Percentiles rank a stretch among this genome's conserved stretches.
Conservation (phyloP, 2,329 filamentous ascomycete species). For the Hymenoscyphus occultus region DNA sequence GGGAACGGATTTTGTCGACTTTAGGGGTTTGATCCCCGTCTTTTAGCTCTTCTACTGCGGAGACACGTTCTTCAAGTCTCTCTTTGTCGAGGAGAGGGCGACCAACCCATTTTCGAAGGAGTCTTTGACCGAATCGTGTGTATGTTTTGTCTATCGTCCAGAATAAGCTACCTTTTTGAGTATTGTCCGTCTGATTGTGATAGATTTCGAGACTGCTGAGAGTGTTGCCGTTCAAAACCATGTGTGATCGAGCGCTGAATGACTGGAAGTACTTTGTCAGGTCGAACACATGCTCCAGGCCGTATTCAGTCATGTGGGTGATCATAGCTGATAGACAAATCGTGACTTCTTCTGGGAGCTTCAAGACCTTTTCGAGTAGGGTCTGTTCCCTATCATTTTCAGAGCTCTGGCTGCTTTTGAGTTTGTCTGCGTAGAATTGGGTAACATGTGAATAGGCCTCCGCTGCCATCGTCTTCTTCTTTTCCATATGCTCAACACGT, state of each 20-base stretch:
- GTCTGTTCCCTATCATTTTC: conserved; percentile 56
- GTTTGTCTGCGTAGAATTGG: conserved; percentile 85
- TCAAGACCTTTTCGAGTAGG: conserved; percentile 81
- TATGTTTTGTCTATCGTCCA: conserved; percentile 93
- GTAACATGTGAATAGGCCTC: conserved; percentile 87
- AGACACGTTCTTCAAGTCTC: conserved; percentile 72
- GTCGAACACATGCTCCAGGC: conserved; percentile 91
- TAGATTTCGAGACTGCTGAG: conserved; percentile 93
- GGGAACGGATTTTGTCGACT: conserved; percentile 69
- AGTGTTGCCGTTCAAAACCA: conserved; percentile 94
- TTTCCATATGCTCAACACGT: conserved; percentile 75
- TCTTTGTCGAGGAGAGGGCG: conserved; percentile 77
- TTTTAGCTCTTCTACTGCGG: conserved; percentile 82
- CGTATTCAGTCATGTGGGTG: conserved; percentile 84
- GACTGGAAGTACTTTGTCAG: conserved; percentile 96
- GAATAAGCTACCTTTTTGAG: conserved; percentile 82
- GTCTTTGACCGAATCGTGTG: conserved; percentile 82
- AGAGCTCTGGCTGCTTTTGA: conserved; percentile 57
- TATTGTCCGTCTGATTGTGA: conserved; percentile 86
- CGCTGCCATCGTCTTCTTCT: conserved; percentile 75
- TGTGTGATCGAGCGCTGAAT: conserved; percentile 90
- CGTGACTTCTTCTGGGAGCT: conserved; percentile 79
- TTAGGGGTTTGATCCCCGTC: conserved; percentile 61
- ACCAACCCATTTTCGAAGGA: conserved; percentile 93
- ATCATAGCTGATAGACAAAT: conserved; percentile 97